Conservation (phyloP, 2,329 filamentous ascomycete species). For the Paracoccidioides lutzii region DNA sequence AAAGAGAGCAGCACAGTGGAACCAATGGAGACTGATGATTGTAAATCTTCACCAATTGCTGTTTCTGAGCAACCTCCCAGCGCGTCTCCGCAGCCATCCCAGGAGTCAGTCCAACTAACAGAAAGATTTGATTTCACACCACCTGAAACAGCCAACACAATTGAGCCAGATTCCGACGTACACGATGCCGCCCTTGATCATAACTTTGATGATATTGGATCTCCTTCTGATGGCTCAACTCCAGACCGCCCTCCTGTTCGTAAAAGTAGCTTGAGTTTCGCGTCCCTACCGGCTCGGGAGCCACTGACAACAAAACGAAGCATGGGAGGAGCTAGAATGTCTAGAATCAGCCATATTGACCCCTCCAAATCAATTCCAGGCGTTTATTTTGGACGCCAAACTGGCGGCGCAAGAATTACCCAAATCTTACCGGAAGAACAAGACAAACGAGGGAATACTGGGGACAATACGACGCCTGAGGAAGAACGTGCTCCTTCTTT, state of each 20-base stretch:
- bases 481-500: slow-evolving; percentile 39
- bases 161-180: slow-evolving; percentile 15
- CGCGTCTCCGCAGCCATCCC: background rate
- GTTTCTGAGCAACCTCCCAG: background rate
- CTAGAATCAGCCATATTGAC: slow-evolving; percentile 68
- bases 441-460: slow-evolving; percentile 33
- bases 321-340: slow-evolving; percentile 54
- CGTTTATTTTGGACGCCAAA: slow-evolving; percentile 61
- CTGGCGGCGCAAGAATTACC: slow-evolving; percentile 44
- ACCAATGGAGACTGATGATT: slow-evolving; percentile 23
- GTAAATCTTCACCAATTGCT: slow-evolving; percentile 6
- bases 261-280: slow-evolving; percentile 92
- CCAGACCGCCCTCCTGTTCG: slow-evolving; percentile 55
- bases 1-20: slow-evolving; percentile 24
- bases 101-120: background rate
- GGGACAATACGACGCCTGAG: slow-evolving; percentile 38
- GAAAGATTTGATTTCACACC: slow-evolving; percentile 1
- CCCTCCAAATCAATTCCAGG: slow-evolving; percentile 44
- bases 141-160: slow-evolving; percentile 7
- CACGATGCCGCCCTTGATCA: slow-evolving; percentile 22
- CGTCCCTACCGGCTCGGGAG: slow-evolving; percentile 80
- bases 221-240: slow-evolving; percentile 36
- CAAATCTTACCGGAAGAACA: slow-evolving; percentile 18
- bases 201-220: slow-evolving; percentile 34
- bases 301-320: slow-evolving; percentile 76